Base-by-base conservation (phyloP, 345 rosid species). In the Streptanthus diversifolius region DNA sequence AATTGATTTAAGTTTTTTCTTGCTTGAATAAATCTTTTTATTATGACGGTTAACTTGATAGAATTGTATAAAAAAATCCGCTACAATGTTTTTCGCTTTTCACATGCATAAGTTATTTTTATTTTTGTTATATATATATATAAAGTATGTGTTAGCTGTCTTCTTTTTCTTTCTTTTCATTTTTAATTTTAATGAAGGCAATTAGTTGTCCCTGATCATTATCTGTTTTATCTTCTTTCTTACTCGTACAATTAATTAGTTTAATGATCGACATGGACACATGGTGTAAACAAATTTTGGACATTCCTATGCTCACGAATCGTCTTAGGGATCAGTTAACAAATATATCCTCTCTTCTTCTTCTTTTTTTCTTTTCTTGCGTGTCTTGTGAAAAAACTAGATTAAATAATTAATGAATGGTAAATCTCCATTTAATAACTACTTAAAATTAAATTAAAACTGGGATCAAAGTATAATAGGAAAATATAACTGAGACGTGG, bases 251-350 rank as follows among this genome's bases (percentile, higher is more conserved):
- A 6, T 37, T 60, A 69, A 41, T 27, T 53, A 39, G 37, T 22
- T 41, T 43, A 69, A 43, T 69, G 62, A 3, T 53, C 62, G 44
- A 53, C 72, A 54, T 41, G 53, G 21, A 30, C 32, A 53, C 72
- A 54, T 41, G 53, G 21, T 19, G 73, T 56, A 69, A 69, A 56
- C 64, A 69, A 55, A 29, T 43, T 69, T 56, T 59, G 67, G 67
- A 70, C 57, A 59, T 47, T 59, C 74, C 18, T 70, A 35, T 70
- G 39, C 58, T 30, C 13, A 70, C 4, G 66, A 70, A 70, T 70
- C 74, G 18, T 70, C 67, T 59, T 70, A 59, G 74, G 74, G 74
- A 70, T 70, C 67, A 59, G 49, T 70, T 47, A 70, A 70, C 74
- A 47, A 70, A 47, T 59, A 70, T n/a, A 43, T 57, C 37, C 21